Evolutionary conservation across 148 eudicot species (phyloP), one percentile per base, ranked within the genome.

Genomic region (Beta vulgaris): DNA sequence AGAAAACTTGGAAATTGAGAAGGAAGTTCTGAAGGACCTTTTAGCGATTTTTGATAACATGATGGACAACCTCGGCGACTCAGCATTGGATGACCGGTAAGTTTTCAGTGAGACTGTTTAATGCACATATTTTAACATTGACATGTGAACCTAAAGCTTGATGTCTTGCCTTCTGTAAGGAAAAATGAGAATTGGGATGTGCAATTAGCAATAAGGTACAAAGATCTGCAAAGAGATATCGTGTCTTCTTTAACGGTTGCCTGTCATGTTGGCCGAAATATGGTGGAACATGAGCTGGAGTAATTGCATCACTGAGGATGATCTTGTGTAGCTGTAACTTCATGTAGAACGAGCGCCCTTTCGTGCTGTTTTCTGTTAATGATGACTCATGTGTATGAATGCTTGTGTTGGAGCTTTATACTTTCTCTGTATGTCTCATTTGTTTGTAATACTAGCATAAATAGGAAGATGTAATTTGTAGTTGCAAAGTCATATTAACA

Each of bases 181-280:
- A 74, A 73, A 67, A 82, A 63, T 46, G 25, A 40, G 2, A 69
- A 73, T 69, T 89, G 96, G 98, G 97, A 94, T 83, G 92, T 94
- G 37, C 84, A 90, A 82, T 86, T 94, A 74, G 97, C 96, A 55
- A 36, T 83, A 81, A 74, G 78, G 32, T 91, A 77, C 88, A 91
- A 87, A 76, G 86, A 81, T 73, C 63, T 74, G 48, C 96, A 91
- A 73, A 84, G 88, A 78, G 71, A 69, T 73, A 90, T 92, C 0
- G 70, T 90, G 39, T 84, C 93, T 19, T 94, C 98, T 19, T 71
- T 92, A 72, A 29, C 86, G 69, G 59, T 78, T 36, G 89, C 97
- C 0, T 94, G 93, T 70, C 14, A 62, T 36, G 46, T 79, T 54
- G 93, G 97, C 49, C 70, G 73, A 43, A 69, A 71, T 80, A 76